phyloP scores from a whole-genome alignment of 2,329 filamentous ascomycete species.

The Achaetomium macrosporum region DNA sequence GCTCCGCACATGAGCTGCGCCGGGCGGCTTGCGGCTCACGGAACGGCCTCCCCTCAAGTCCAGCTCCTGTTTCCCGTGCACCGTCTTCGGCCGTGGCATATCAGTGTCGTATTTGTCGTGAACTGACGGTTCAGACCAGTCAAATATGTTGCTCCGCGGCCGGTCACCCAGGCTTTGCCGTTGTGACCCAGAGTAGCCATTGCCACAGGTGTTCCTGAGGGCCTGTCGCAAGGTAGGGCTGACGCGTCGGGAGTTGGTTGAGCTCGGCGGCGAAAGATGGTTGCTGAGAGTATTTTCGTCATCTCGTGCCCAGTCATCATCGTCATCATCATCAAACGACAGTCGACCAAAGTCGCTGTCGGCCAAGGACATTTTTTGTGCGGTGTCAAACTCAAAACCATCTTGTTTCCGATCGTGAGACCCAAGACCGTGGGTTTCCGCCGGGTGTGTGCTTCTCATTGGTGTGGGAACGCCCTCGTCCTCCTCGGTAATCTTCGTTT shows the following conservation, averaged over 20 bases:
- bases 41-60: conserved; percentile 65
- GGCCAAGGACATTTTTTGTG: conserved; percentile 31
- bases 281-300: conserved; percentile 49
- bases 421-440: conserved; percentile 25
- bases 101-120: conserved; percentile 56
- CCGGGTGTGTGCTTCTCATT: conserved; percentile 34
- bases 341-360: conserved; percentile 42
- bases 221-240: conserved; percentile 50
- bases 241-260: conserved; percentile 47
- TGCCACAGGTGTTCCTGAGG: conserved; percentile 48
- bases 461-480: conserved; percentile 53
- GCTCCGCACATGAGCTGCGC: conserved; percentile 66
- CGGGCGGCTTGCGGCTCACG: conserved; percentile 61
- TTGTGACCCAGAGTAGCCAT: conserved; percentile 35
- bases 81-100: conserved; percentile 63
- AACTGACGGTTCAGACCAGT: conserved; percentile 65
- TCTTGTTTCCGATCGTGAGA: conserved; percentile 20
- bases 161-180: conserved; percentile 38
- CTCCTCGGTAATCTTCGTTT: conserved; percentile 56
- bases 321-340: conserved; percentile 57
- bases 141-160: conserved; percentile 65
- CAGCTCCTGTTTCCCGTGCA: conserved; percentile 68
- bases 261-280: conserved; percentile 53
- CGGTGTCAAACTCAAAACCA: conserved; percentile 22
- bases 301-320: conserved; percentile 58